A percentile compares a stretch with the other conserved stretches of the same genome.
Conservation (phyloP, 2,329 filamentous ascomycete species). For the Mycogone perniciosa region DNA sequence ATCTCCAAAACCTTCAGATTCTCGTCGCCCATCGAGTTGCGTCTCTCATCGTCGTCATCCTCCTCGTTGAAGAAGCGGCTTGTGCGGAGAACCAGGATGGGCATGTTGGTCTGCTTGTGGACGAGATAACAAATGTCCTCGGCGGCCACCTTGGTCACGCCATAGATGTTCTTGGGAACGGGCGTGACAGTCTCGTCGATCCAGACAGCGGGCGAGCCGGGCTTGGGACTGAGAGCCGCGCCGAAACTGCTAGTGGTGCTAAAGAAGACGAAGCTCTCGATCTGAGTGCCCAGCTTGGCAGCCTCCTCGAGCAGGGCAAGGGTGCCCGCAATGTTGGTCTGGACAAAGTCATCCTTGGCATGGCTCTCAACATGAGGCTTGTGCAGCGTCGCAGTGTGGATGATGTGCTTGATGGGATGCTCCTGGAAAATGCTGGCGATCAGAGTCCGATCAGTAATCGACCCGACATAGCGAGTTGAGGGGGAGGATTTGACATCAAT, state of each 20-base stretch:
- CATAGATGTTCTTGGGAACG: conserved; percentile 43
- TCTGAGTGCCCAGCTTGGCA: conserved; percentile 16
- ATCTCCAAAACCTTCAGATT: conserved; percentile 45
- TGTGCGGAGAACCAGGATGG: conserved; percentile 38
- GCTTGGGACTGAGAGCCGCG: conserved; percentile 30
- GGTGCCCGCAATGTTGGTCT: conserved; percentile 40
- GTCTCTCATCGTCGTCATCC: conserved; percentile 38
- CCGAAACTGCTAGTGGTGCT: conserved; percentile 43
- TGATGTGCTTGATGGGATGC: conserved; percentile 32
- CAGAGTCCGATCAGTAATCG: conserved; percentile 31
- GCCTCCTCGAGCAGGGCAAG: conserved; percentile 36
- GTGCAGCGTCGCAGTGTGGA: conserved; percentile 42
- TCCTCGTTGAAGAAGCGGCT: conserved; percentile 44
- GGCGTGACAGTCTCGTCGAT: conserved; percentile 37
- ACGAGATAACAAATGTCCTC: conserved; percentile 41
- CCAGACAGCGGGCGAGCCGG: conserved; percentile 35
- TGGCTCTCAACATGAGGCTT: conserved; percentile 42
- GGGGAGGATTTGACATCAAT: conserved; percentile 36
- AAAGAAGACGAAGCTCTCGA: conserved; percentile 38
- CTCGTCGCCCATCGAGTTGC: conserved; percentile 30
- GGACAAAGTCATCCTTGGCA: conserved; percentile 36
- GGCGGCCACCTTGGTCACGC: conserved; percentile 41
- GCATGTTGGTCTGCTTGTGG: conserved; percentile 32
- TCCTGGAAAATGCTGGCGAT: conserved; percentile 26
- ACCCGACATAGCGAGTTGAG: conserved; percentile 32